phyloP scores from a whole-genome alignment of 176 grass and related monocot species.

The Avena insularis region DNA sequence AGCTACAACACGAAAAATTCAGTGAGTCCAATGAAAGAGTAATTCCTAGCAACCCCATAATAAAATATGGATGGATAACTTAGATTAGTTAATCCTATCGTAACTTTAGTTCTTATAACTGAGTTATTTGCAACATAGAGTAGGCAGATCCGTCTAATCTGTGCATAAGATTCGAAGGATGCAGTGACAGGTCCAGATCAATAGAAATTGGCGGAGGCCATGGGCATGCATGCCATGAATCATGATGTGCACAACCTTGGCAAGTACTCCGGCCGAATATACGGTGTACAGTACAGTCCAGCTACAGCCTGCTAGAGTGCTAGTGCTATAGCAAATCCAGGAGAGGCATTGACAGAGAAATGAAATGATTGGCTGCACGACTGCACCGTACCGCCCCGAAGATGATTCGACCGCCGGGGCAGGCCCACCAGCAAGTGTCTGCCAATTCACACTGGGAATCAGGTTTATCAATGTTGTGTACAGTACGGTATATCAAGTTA shows the following conservation, averaged over 20 bases:
- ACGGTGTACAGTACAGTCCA: background rate
- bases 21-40: too few relatives aligned
- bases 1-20: too few relatives aligned
- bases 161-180: background rate
- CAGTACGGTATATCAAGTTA: too few relatives aligned
- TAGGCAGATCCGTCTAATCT: background rate
- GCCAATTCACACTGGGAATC: background rate
- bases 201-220: background rate
- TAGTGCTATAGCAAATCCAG: background rate
- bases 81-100: background rate
- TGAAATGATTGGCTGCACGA: background rate
- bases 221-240: background rate
- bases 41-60: too few relatives aligned
- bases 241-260: conserved; percentile 34
- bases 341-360: background rate
- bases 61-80: too few relatives aligned
- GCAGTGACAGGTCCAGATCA: background rate
- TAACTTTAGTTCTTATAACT: background rate
- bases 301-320: background rate
- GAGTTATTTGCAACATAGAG: background rate
- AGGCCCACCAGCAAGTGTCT: background rate
- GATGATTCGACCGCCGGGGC: background rate
- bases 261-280: background rate
- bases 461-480: too few relatives aligned
- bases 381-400: too few relatives aligned